Evolutionary conservation across 2,329 filamentous ascomycete species (phyloP), one percentile per base, ranked within the genome.

Genomic region (Pseudogymnoascus sp.): DNA sequence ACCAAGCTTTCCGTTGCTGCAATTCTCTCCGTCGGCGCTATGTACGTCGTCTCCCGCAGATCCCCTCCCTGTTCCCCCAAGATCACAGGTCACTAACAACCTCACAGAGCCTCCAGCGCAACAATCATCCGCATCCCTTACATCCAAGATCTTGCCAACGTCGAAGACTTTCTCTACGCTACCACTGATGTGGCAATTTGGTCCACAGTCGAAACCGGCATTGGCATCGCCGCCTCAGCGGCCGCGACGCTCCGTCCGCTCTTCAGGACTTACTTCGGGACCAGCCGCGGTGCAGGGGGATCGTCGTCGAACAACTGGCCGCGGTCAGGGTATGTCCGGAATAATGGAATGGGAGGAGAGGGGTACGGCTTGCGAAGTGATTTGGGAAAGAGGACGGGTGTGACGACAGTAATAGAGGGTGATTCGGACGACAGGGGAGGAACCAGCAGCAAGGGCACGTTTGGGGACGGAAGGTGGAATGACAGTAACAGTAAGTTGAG

Each of bases 51-150:
- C 38, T 59, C n/a, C n/a, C n/a, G n/a, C 62, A 37, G 46, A 26
- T 12, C n/a, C 7, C 19, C 3, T 10, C 2, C 19, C 40, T 26
- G 7, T 16, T 14, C 33, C 28, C n/a, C 7, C 28, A 31, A 24
- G 6, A 19, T 37, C 16, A 28, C 46, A 61, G 37, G 28, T 12
- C 64, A 33, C 26, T 56, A 66, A 59, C 66, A 35, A 24, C 7
- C 11, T 26, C 16, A 6, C 60, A 74, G 77, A 50, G 76, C 76
- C 16, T 78, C 75, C 1, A 69, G 75, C 19, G 78, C 77, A 14
- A 78, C 77, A 3, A 74, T 79, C 53, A 73, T 78, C 26, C 76
- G 78, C n/a, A 75, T 79, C 33, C 73, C 75, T 4, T 79, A 77
- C 65, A 73, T 78, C n/a, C 70, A 72, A 60, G 65, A 72, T 28